Percentiles rank a stretch among this genome's conserved stretches.
Evolutionary conservation across 2,329 filamentous ascomycete genomes (phyloP).

Genomic region (Trichophyton equinum): DNA sequence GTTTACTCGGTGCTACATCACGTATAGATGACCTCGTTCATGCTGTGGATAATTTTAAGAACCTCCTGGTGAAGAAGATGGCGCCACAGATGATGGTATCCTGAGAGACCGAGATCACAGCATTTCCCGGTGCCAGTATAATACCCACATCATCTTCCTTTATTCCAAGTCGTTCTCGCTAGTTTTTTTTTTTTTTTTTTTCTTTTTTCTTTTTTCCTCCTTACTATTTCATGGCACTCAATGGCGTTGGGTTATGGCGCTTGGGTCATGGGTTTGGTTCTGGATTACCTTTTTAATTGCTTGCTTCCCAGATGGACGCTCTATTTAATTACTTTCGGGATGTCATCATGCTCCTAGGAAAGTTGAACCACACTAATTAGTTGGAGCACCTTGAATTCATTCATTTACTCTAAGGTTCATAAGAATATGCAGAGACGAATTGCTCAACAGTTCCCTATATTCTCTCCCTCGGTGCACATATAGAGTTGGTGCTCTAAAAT

Average conservation of each 20-base stretch:
- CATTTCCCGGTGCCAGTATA: not conserved
- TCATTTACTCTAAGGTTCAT: not conserved
- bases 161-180: constrained; percentile 1
- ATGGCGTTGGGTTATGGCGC: constrained; percentile 1
- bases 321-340: not conserved
- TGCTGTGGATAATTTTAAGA: constrained; percentile 32
- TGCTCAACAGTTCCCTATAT: too few relatives aligned
- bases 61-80: constrained; percentile 31
- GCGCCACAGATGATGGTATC: constrained; percentile 26
- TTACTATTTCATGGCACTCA: constrained; percentile 1
- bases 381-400: not conserved
- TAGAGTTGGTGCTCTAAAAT: too few relatives aligned
- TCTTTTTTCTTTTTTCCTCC: not conserved
- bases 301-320: not conserved
- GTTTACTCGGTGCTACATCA: constrained; percentile 32
- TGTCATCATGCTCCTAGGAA: not conserved
- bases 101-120: not conserved
- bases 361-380: not conserved
- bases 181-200: constrained; percentile 8
- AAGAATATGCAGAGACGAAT: not conserved
- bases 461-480: too few relatives aligned
- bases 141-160: not conserved
- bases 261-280: not conserved
- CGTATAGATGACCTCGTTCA: constrained; percentile 30
- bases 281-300: not conserved